A percentile compares a stretch with the other conserved stretches of the same genome.
Conservation (phyloP, 768 basidiomycete genomes). For the Tremella mesenterica region DNA sequence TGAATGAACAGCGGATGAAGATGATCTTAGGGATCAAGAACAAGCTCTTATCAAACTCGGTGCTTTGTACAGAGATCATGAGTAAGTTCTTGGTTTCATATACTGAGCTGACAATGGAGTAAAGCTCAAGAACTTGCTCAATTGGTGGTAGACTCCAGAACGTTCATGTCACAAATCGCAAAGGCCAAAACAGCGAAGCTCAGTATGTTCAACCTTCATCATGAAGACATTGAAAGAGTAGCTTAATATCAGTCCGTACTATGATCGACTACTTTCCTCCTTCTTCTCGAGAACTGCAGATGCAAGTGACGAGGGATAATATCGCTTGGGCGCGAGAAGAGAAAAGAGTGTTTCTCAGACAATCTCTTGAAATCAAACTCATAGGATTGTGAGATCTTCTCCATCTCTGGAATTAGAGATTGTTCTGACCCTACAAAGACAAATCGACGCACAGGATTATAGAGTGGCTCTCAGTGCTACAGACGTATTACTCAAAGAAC, state of each 20-base stretch:
- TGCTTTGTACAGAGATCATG: constrained; percentile 74
- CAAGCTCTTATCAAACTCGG: constrained; percentile 74
- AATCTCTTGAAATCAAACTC: constrained; percentile 81
- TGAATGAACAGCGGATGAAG: constrained; percentile 47
- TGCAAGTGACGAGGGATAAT: constrained; percentile 76
- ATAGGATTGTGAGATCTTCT: constrained; percentile 52
- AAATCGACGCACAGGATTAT: constrained; percentile 64
- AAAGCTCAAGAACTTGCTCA: constrained; percentile 77
- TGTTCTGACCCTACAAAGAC: constrained; percentile 22
- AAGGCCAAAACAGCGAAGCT: constrained; percentile 97
- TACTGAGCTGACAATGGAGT: constrained; percentile 46
- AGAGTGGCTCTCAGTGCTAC: constrained; percentile 72
- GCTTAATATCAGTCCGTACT: constrained; percentile 61
- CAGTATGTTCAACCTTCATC: constrained; percentile 49
- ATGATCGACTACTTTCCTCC: constrained; percentile 84
- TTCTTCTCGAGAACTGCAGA: constrained; percentile 64
- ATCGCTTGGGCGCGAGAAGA: constrained; percentile 85
- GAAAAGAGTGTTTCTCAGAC: constrained; percentile 91
- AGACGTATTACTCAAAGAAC: constrained; percentile 77
- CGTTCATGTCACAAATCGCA: constrained; percentile 86
- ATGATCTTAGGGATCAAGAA: constrained; percentile 70
- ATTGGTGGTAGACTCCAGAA: constrained; percentile 70
- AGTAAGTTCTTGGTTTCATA: constrained; percentile 49
- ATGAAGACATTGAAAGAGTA: not conserved
- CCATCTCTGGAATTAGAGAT: not conserved